These are phyloP conservation scores for Bathelium albidoporum DNA, from an alignment of 495 filamentous ascomycete genomes.

Conservation along the genomic window DNA sequence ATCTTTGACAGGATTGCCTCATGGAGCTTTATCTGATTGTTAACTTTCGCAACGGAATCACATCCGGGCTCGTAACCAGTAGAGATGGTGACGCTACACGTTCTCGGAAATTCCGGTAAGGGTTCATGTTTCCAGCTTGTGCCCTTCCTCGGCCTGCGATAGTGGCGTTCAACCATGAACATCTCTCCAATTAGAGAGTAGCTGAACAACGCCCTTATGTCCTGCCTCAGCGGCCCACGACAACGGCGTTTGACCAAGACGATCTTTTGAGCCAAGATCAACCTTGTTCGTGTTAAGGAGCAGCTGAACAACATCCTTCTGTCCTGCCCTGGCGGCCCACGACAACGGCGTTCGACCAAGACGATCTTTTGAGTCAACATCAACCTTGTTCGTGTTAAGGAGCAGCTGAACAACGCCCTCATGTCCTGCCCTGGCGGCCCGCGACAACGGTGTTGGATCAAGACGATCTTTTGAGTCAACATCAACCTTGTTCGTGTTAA, in stretches of 20 bases:
- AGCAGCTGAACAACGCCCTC: constrained; percentile 21
- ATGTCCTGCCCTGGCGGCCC: constrained; percentile 23
- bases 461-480: constrained; percentile 4
- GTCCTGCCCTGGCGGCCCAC: constrained; percentile 13
- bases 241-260: constrained; percentile 5
- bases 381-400: constrained; percentile 12
- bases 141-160: background rate
- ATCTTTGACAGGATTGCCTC: too few relatives aligned
- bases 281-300: constrained; percentile 12
- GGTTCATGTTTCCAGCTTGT: too few relatives aligned
- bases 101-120: too few relatives aligned
- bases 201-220: constrained; percentile 19
- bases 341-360: constrained; percentile 8
- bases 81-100: too few relatives aligned
- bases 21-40: too few relatives aligned
- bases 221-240: constrained; percentile 13
- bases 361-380: constrained; percentile 3
- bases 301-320: constrained; percentile 21
- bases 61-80: too few relatives aligned
- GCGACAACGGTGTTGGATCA: constrained; percentile 21
- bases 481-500: too few relatives aligned
- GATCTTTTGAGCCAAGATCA: constrained; percentile 5
- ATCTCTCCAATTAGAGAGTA: constrained; percentile 11
- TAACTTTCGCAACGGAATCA: too few relatives aligned
- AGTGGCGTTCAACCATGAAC: background rate